phyloP scores from a whole-genome alignment of 1,139 yeast genomes.

The Magnusiomyces paraingens region DNA sequence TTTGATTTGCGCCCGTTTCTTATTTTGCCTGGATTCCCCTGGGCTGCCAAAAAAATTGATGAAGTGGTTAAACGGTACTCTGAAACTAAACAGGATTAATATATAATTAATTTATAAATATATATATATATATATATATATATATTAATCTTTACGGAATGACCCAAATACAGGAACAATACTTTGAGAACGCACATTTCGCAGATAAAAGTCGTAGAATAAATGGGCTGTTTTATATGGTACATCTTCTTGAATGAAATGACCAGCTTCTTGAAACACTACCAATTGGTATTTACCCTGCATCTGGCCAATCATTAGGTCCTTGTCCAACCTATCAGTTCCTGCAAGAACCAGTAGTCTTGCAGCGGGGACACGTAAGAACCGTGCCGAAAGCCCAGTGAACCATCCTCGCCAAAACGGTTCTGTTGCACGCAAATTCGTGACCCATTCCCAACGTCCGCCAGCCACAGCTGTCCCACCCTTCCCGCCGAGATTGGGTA shows the following conservation, averaged over 20 bases:
- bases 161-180: conserved; percentile 29
- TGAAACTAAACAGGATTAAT: too few species aligned
- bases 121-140: background rate
- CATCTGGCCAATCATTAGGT: conserved; percentile 91
- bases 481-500: conserved; percentile 6
- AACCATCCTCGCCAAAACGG: conserved; percentile 86
- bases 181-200: conserved; percentile 39
- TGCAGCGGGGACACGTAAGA: conserved; percentile 51
- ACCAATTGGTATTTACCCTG: conserved; percentile 83
- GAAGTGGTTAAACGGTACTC: conserved; percentile 42
- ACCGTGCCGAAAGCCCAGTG: conserved; percentile 55
- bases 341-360: conserved; percentile 81
- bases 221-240: conserved; percentile 55
- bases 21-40: conserved; percentile 83
- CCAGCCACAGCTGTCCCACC: conserved; percentile 20
- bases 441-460: conserved; percentile 47
- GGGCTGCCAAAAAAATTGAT: conserved; percentile 87
- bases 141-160: conserved; percentile 20
- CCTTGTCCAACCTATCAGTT: conserved; percentile 79
- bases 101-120: background rate
- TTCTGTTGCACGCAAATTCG: conserved; percentile 54
- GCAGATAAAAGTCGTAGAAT: conserved; percentile 46
- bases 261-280: conserved; percentile 79
- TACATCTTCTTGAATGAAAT: conserved; percentile 86
- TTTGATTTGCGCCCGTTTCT: conserved; percentile 91